Evolutionary conservation across 768 basidiomycete species (phyloP).

Genomic region (Leucosporidium yakuticum): DNA sequence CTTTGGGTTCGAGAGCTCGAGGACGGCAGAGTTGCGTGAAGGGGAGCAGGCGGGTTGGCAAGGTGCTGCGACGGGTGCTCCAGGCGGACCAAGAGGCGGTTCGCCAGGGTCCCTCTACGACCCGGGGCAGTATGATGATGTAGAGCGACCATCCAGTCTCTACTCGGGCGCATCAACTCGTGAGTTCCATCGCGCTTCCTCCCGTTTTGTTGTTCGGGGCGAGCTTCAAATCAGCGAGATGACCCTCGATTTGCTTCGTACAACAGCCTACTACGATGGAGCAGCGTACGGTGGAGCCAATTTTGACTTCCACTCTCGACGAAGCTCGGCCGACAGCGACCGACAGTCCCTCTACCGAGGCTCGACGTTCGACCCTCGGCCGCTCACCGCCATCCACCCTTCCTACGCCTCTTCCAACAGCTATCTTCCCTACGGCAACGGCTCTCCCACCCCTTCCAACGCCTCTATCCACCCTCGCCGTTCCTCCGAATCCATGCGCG

Average conservation of each 20-base stretch:
- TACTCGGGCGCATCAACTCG: not conserved
- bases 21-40: conserved; percentile 28
- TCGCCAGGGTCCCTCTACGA: conserved; percentile 4
- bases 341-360: conserved; percentile 16
- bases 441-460: conserved; percentile 4
- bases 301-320: conserved; percentile 18
- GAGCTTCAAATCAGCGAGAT: not conserved
- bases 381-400: conserved; percentile 41
- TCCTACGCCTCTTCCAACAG: conserved; percentile 13
- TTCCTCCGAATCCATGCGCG: conserved; percentile 35
- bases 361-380: conserved; percentile 33
- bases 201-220: not conserved
- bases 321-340: conserved; percentile 26
- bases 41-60: not conserved
- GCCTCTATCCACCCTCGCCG: conserved; percentile 19
- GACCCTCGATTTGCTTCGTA: not conserved
- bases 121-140: not conserved
- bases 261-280: not conserved
- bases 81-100: conserved; percentile 3
- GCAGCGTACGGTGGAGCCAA: not conserved
- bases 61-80: not conserved
- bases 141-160: not conserved
- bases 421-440: conserved; percentile 16
- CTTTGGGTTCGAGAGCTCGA: conserved; percentile 47
- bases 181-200: not conserved